These are phyloP conservation scores for Aegilops speltoides DNA, from an alignment of 176 grass and related monocot species.

Conservation along the genomic window DNA sequence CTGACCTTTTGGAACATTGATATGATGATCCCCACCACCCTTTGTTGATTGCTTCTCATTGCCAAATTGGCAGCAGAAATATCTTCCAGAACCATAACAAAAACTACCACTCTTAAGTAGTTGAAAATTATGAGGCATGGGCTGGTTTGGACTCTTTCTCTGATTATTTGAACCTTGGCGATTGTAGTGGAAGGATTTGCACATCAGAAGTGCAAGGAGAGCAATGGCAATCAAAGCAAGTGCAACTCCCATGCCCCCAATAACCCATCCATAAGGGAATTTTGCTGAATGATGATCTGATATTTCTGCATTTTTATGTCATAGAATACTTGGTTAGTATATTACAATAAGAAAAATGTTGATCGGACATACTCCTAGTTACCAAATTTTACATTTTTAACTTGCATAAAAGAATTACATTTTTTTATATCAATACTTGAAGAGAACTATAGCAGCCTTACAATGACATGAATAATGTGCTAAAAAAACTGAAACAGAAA, in stretches of 20 bases:
- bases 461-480: background rate
- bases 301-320: conserved; percentile 47
- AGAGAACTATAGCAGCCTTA: background rate
- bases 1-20: conserved; percentile 80
- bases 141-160: conserved; percentile 57
- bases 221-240: conserved; percentile 77
- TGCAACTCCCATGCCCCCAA: conserved; percentile 86
- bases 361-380: background rate
- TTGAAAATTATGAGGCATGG: conserved; percentile 73
- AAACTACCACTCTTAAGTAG: conserved; percentile 88
- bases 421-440: background rate
- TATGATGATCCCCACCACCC: conserved; percentile 56
- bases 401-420: background rate
- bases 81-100: conserved; percentile 88
- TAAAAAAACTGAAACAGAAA: background rate
- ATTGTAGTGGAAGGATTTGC: conserved; percentile 59
- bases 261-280: conserved; percentile 94
- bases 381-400: background rate
- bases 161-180: conserved; percentile 44
- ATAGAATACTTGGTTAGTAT: conserved; percentile 26
- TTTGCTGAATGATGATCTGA: conserved; percentile 52
- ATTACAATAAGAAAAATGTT: conserved; percentile 18
- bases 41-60: conserved; percentile 55
- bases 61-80: conserved; percentile 81
- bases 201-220: conserved; percentile 61